phyloP scores from a whole-genome alignment of 2,329 filamentous ascomycete species.

The Diaporthe citriasiana region DNA sequence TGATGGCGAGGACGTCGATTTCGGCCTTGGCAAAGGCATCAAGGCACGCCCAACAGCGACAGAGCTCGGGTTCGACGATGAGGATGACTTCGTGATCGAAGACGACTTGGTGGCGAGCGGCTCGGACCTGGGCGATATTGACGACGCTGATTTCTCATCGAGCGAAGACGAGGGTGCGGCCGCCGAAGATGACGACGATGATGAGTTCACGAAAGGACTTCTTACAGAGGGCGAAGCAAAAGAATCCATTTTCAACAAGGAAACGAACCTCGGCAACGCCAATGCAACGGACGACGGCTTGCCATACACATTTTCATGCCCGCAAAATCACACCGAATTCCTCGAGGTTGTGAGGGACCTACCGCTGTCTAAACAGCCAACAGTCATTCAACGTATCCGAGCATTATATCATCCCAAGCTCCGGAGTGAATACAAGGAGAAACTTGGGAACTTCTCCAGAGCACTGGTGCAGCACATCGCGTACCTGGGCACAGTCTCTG shows the following conservation, averaged over 20 bases:
- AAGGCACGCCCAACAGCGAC: constrained; percentile 69
- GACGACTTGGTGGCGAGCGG: constrained; percentile 88
- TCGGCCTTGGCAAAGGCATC: constrained; percentile 72
- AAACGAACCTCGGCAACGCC: constrained; percentile 59
- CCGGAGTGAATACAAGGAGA: constrained; percentile 85
- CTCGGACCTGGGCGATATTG: constrained; percentile 72
- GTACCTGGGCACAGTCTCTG: constrained; percentile 60
- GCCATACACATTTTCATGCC: constrained; percentile 89
- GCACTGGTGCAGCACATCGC: constrained; percentile 75
- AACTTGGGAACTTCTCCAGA: constrained; percentile 77
- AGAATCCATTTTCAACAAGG: constrained; percentile 65
- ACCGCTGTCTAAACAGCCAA: constrained; percentile 76
- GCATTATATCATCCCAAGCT: constrained; percentile 93
- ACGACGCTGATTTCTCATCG: constrained; percentile 67
- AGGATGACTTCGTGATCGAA: constrained; percentile 94
- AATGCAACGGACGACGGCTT: constrained; percentile 68
- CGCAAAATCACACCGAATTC: constrained; percentile 82
- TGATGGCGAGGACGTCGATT: constrained; percentile 66
- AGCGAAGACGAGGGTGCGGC: constrained; percentile 61
- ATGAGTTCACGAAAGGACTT: constrained; percentile 81
- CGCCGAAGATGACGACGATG: constrained; percentile 63
- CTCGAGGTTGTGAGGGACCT: constrained; percentile 75
- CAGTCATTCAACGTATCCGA: constrained; percentile 88
- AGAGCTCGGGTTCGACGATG: constrained; percentile 85
- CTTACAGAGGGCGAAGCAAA: constrained; percentile 70